phyloP scores from a whole-genome alignment of 139 green algal species.

The Chlorella vulgaris region DNA sequence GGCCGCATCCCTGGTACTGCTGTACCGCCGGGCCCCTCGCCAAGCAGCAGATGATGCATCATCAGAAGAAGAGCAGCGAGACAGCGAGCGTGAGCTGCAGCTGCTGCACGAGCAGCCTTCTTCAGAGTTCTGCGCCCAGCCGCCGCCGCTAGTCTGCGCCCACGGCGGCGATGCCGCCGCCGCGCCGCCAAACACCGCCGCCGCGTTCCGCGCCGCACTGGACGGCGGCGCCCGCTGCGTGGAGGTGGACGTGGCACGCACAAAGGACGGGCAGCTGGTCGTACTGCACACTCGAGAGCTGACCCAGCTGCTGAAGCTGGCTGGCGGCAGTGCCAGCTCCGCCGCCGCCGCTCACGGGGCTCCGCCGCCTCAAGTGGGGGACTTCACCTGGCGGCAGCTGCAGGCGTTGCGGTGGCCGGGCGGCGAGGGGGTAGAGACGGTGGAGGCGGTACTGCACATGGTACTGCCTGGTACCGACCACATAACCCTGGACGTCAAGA shows the following conservation, averaged over 20 bases:
- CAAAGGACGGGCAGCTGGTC: constrained; percentile 53
- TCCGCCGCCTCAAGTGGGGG: constrained; percentile 10
- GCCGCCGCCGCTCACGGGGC: background rate
- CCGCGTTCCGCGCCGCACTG: constrained; percentile 52
- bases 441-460: constrained; percentile 45
- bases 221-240: constrained; percentile 52
- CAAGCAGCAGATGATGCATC: background rate
- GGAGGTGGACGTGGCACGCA: constrained; percentile 58
- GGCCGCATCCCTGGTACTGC: background rate
- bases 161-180: constrained; percentile 58
- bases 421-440: constrained; percentile 20
- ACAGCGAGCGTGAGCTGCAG: background rate
- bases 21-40: background rate
- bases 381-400: constrained; percentile 40
- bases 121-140: constrained; percentile 1
- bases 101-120: constrained; percentile 19
- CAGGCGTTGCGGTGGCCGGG: constrained; percentile 25
- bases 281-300: constrained; percentile 68
- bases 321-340: background rate
- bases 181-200: constrained; percentile 53
- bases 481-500: constrained; percentile 32
- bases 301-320: constrained; percentile 35
- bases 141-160: constrained; percentile 56
- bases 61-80: background rate
- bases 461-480: constrained; percentile 38